Evolutionary conservation across 345 rosid species (phyloP).

Genomic region (Salix exigua): DNA sequence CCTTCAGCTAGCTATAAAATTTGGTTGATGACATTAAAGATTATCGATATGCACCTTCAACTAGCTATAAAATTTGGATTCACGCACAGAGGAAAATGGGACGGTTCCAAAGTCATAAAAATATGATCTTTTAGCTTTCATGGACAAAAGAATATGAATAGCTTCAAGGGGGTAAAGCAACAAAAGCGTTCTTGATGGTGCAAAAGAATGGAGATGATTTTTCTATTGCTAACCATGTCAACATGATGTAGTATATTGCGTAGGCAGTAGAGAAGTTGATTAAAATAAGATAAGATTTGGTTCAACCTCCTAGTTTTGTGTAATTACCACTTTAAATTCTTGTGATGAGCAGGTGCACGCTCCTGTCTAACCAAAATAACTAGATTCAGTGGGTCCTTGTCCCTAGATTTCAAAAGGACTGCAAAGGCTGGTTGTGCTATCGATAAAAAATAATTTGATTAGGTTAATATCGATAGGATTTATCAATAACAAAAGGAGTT

Average conservation of each 20-base stretch:
- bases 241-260: neutral
- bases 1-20: too few species aligned
- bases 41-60: conserved; percentile 10
- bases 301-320: conserved; percentile 5
- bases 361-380: conserved; percentile 20
- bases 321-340: conserved; percentile 17
- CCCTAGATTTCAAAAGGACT: conserved; percentile 11
- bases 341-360: conserved; percentile 12
- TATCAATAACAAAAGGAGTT: neutral
- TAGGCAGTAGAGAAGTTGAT: neutral
- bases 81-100: neutral
- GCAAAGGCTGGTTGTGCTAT: conserved; percentile 15
- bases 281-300: neutral
- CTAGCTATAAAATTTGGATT: conserved; percentile 5
- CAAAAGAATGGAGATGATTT: neutral
- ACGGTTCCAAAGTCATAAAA: neutral
- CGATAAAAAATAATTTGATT: conserved; percentile 4
- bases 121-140: neutral
- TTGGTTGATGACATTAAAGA: conserved; percentile 12
- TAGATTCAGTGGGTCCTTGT: conserved; percentile 33
- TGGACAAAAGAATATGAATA: neutral
- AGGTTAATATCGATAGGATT: neutral
- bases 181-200: conserved; percentile 11
- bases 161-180: conserved; percentile 3
- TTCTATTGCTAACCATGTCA: neutral